A percentile compares a stretch with the other conserved stretches of the same genome.
These are phyloP conservation scores for Penicillium nucicola DNA, from an alignment of 495 filamentous ascomycete genomes.

Conservation along the genomic window DNA sequence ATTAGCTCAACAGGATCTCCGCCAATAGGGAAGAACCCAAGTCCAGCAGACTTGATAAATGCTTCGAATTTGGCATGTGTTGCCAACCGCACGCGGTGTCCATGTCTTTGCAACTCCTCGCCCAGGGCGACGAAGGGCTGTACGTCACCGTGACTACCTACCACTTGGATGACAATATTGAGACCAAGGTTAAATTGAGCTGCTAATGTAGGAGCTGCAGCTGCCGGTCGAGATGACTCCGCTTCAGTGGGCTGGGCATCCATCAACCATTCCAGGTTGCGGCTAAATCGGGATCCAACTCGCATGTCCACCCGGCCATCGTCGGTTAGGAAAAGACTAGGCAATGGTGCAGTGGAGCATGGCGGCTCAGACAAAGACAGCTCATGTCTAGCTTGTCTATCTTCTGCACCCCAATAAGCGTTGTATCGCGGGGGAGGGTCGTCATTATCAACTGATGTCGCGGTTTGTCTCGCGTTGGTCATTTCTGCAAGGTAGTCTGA, in stretches of 20 bases:
- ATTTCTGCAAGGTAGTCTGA: too few relatives aligned
- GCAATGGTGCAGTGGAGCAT: not conserved
- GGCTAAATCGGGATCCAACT: not conserved
- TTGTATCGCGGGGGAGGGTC: not conserved
- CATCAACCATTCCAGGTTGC: not conserved
- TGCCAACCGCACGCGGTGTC: slow-evolving; percentile 53
- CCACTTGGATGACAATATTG: slow-evolving; percentile 71
- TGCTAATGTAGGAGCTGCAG: not conserved
- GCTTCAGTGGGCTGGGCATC: not conserved
- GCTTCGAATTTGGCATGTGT: slow-evolving; percentile 57
- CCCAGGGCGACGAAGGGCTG: slow-evolving; percentile 66
- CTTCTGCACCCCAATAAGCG: not conserved
- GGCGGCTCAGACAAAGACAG: not conserved
- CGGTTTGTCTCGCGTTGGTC: too few relatives aligned
- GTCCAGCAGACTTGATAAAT: slow-evolving; percentile 48
- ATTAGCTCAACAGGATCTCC: slow-evolving; percentile 55
- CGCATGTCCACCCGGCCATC: not conserved
- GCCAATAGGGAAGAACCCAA: slow-evolving; percentile 57
- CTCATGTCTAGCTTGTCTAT: not conserved
- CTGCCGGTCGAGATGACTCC: not conserved
- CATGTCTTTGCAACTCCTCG: slow-evolving; percentile 40
- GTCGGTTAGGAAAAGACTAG: not conserved
- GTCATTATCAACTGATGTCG: too few relatives aligned
- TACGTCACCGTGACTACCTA: slow-evolving; percentile 66
- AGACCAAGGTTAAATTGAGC: slow-evolving; percentile 20